A percentile compares a stretch with the other conserved stretches of the same genome.
Conservation (phyloP, 1,139 yeast species). For the Meyerozyma guilliermondii region DNA sequence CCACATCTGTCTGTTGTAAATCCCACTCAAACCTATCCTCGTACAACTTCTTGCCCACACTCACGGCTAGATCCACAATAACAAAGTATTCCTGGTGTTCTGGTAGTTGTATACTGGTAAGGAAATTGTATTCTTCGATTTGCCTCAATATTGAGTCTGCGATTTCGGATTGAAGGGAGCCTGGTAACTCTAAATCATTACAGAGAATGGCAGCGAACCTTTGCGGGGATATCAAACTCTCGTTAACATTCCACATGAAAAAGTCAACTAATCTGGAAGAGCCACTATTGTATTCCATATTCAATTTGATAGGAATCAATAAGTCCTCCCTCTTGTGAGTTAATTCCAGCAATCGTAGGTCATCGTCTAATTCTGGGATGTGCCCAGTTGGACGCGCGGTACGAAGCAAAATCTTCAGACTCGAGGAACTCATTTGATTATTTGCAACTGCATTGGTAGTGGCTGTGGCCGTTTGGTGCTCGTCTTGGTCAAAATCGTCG, state of each 20-base stretch:
- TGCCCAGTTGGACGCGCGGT: constrained; percentile 32
- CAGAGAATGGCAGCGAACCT: constrained; percentile 77
- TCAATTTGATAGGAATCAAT: constrained; percentile 75
- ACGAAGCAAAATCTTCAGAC: constrained; percentile 27
- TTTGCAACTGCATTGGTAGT: constrained; percentile 16
- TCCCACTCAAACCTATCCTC: constrained; percentile 98
- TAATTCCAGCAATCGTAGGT: constrained; percentile 13
- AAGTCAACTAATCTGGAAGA: constrained; percentile 64
- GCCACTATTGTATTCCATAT: constrained; percentile 64
- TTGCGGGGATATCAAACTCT: constrained; percentile 73
- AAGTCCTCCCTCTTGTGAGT: constrained; percentile 31
- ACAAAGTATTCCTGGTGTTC: constrained; percentile 70
- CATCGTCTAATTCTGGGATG: constrained; percentile 19
- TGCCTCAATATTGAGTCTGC: constrained; percentile 73
- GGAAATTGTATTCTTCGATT: constrained; percentile 60
- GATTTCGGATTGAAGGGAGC: constrained; percentile 57
- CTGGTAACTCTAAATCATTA: constrained; percentile 77
- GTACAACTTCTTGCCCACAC: constrained; percentile 74
- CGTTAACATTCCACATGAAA: constrained; percentile 88
- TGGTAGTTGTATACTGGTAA: constrained; percentile 57
- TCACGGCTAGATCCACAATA: constrained; percentile 75
- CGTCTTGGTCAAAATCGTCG: constrained; percentile 71
- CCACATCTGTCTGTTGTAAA: constrained; percentile 52
- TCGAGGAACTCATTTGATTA: constrained; percentile 21
- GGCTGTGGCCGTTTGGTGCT: constrained; percentile 29